Base-by-base conservation (phyloP, 148 eudicot genomes). In the Limonium bicolor region DNA sequence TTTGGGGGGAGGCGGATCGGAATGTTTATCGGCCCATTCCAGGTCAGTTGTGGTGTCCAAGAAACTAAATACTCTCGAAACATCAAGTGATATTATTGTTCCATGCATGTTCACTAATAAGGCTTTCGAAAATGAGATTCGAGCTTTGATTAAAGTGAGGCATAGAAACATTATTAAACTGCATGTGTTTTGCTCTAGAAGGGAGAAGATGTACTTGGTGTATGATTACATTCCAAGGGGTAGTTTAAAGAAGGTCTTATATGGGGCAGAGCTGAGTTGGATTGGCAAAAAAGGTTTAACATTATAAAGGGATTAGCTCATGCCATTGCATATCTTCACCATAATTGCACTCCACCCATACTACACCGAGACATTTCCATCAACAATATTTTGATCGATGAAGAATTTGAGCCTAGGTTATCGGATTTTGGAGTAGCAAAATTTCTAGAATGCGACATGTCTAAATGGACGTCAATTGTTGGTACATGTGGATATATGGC, bases 401-500 rank as follows among this genome's bases (percentile, higher is more conserved):
- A 49, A 13, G 81, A 64, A 21, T 67, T 64, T 24, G 96, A 74
- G 76, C 78, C 96, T 1, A 61, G 71, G 20, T 74, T 86, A 20
- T 72, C 96, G 4, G 96, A 86, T 66, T 86, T 82, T 58, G 96
- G 96, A 42, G 82, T 93, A 2, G 84, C 94, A 1, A 82, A 63
- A 48, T 38, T 78, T 31, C 62, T 82, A 49, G n/a, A n/a, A n/a
- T n/a, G n/a, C n/a, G 71, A 76, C 51, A 48, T 79, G 0, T 72
- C 70, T 18, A 78, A 46, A 50, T 86, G 96, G 96, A 81, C 79
- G 8, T 54, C 66, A 3, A 77, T 72, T 55, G 96, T 84, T 12
- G 96, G 96, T n/a, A 72, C 96, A 17, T 86, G 75, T 58, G 96
- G 96, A 26, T 86, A 86, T 69, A 82, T 82, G 84, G 96, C 94